Percentiles rank a stretch among this genome's conserved stretches.
phyloP scores from a whole-genome alignment of 371 early-diverging fungal genomes.

The Rhizopus sp. region DNA sequence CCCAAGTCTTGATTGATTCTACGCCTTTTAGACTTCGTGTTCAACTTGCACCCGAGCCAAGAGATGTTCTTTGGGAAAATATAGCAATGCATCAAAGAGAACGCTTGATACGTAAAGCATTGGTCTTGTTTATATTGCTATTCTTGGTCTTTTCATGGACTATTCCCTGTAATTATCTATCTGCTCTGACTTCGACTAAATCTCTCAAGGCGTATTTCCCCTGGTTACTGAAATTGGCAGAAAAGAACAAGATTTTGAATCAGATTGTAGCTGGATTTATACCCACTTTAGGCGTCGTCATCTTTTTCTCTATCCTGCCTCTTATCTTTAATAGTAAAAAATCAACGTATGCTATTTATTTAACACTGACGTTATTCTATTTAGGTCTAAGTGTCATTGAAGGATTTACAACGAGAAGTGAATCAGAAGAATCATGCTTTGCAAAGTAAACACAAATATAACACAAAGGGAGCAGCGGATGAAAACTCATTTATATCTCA shows the following conservation, averaged over 20 bases:
- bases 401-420: constrained; percentile 69
- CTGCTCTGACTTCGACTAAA: constrained; percentile 55
- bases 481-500: constrained; percentile 17
- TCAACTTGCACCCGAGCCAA: constrained; percentile 74
- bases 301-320: constrained; percentile 67
- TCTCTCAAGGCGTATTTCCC: constrained; percentile 50
- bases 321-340: constrained; percentile 60
- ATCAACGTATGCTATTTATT: neutral
- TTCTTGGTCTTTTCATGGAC: constrained; percentile 58
- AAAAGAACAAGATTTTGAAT: constrained; percentile 52
- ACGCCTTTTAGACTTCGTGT: constrained; percentile 73
- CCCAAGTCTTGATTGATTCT: constrained; percentile 61
- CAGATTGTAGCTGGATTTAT: constrained; percentile 60
- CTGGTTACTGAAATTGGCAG: constrained; percentile 47
- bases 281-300: constrained; percentile 58
- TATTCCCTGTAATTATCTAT: constrained; percentile 56
- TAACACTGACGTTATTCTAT: neutral
- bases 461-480: neutral
- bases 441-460: constrained; percentile 56
- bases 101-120: constrained; percentile 46
- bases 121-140: constrained; percentile 44
- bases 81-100: constrained; percentile 61
- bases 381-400: constrained; percentile 52
- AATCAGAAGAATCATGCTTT: constrained; percentile 67
- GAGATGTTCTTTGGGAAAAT: constrained; percentile 78